Base-by-base conservation (phyloP, 805 yeast genomes). In the Candida yuanshanica region DNA sequence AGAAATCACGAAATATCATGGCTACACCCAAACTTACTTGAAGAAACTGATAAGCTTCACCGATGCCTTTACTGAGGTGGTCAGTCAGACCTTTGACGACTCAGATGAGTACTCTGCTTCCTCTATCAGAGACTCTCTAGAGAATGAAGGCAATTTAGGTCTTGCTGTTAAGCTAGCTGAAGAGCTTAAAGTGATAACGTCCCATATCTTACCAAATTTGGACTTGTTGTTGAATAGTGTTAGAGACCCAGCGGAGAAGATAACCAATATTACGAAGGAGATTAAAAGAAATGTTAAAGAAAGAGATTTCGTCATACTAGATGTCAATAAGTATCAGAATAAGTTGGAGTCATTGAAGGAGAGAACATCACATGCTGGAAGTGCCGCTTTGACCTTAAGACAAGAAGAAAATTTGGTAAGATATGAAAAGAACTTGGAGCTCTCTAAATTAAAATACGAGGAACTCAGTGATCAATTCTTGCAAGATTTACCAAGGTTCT, bases 401-500 rank as follows among this genome's bases (percentile, higher is more conserved):
- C 66, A 71, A 37, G 66, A 65, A 36, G 63, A 62, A 38, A 56
- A 58, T 27, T 47, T 60, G 38, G 51, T 60, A 26, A 62, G 61
- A 33, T 55, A 57, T 20, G 58, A 60, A 37, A 58, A 56, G 44
- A 56, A 55, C 39, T 34, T 57, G 22, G 63, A 53, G 44, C 54
- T 52, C 39, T 60, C 49, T 46, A 63, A 47, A 42, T 60, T 43
- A 52, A 68, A 51, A 37, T 74, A 68, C 48, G 67, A 68, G 2
- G 36, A 44, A 10, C 45, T 65, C 26, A 73, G 75, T 50, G 45
- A 51, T 5, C 38, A 48, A 4, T 58, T 78, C 45, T 73, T 74
- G 42, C 43, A 42, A 23, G 83, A 77, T 33, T 50, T 79, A 1
- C 81, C 82, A 0, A 37, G 45, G 4, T 70, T 75, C 36, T 62